phyloP scores from a whole-genome alignment of 2,329 filamentous ascomycete genomes.

The Taxawa tesnikishii region DNA sequence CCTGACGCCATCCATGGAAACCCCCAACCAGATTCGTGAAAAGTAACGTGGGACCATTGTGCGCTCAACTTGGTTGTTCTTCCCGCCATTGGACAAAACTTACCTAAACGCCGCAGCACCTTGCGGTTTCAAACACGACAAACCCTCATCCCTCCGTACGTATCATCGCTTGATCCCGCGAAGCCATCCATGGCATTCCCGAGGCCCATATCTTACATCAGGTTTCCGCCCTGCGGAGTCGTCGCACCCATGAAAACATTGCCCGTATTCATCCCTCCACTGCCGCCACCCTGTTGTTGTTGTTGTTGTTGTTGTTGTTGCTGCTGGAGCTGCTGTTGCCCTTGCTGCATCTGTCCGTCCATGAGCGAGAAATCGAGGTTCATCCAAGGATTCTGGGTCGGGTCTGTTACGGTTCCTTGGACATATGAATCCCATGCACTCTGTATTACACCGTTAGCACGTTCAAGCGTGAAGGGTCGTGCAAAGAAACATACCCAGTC shows the following conservation, averaged over 20 bases:
- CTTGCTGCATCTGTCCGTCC: conserved; percentile 19
- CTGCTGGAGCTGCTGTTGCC: conserved; percentile 12
- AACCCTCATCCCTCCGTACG: no score
- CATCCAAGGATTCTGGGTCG: conserved; percentile 28
- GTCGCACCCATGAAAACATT: conserved; percentile 5
- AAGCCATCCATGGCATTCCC: no score
- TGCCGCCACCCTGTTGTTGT: conserved; percentile 3
- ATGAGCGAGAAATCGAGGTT: conserved; percentile 3
- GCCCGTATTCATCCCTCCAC: conserved; percentile 1
- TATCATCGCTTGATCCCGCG: no score
- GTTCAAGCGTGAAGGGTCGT: conserved; percentile 26
- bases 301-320: conserved; percentile 5
- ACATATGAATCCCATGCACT: conserved; percentile 55
- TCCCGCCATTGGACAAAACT: no score
- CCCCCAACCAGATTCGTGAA: no score
- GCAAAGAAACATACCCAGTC: conserved; percentile 24
- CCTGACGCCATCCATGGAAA: no score
- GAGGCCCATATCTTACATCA: conserved; percentile 7
- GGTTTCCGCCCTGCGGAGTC: conserved; percentile 2
- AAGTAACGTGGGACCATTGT: no score
- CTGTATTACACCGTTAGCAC: conserved; percentile 15
- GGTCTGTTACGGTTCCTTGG: conserved; percentile 40
- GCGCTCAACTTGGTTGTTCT: no score
- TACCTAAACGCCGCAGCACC: no score
- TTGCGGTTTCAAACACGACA: no score